Evolutionary conservation across 257 asterid species (phyloP), one percentile per base, ranked within the genome.

Genomic region (Cynanchum wilfordii): DNA sequence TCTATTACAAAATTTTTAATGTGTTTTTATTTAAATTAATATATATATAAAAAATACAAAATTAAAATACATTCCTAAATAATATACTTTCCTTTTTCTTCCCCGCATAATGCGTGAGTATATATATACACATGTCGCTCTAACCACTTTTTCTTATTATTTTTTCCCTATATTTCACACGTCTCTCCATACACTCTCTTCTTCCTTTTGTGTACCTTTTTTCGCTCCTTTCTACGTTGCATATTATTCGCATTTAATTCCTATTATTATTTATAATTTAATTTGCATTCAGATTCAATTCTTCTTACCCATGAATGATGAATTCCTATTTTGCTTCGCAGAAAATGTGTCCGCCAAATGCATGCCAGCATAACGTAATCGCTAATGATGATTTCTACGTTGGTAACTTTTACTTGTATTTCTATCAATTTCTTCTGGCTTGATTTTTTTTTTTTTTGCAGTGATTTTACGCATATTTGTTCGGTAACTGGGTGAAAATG

Each of bases 61-160:
- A 33, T 33, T 33, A 33, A 33, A 33, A 33, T 33, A 33, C 38
- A 33, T n/a, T n/a, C 38, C 38, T 0, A 33, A 33, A 33, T 33
- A 33, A 33, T 3, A 33, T 33, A n/a, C 47, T 1, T 33, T 40
- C 29, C 20, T 2, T 68, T 6, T 17, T 68, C 29, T 25, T 40
- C 73, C 60, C 62, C 73, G 62, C 73, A 36, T 19, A 64, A 64
- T 25, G 50, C 69, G 69, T 64, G 69, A 64, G 38, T 64, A 2
- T 64, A 36, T 36, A 36, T 36, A 36, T 15, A 5, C 51, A 3
- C 72, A 33, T 22, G 58, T 49, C 72, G 33, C 73, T 50, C 1
- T 29, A 40, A 17, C 25, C 60, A 42, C 10, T 42, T 42, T 7
- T 42, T 42, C 11, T 42, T 42, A 0, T 1, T 33, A 2, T 17